Percentiles rank a stretch among this genome's conserved stretches.
Evolutionary conservation across 257 asterid species (phyloP).

Genomic region (Dorcoceras hygrometricum): DNA sequence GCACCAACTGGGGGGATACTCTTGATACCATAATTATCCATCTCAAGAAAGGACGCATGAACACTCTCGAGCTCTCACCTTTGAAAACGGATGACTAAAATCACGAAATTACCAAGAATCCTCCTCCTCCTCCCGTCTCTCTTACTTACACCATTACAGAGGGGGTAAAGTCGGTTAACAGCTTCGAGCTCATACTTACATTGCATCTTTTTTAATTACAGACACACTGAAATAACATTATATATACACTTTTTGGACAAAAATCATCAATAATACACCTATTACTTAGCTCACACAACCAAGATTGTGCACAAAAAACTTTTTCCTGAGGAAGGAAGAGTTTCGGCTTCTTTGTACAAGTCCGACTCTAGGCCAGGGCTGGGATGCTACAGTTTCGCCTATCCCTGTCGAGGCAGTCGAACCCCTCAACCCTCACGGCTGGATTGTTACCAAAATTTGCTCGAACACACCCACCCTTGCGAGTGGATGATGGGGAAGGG

Average conservation of each 20-base stretch:
- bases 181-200: conserved; percentile 47
- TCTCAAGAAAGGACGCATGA: too few species aligned
- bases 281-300: conserved; percentile 38
- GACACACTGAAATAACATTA: conserved; percentile 35
- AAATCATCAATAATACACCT: conserved; percentile 38
- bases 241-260: conserved; percentile 46
- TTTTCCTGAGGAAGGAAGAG: conserved; percentile 23
- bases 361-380: conserved; percentile 69
- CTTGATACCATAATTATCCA: too few species aligned
- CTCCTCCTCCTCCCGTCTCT: conserved; percentile 37
- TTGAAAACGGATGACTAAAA: too few species aligned
- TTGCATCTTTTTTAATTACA: conserved; percentile 43
- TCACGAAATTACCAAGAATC: conserved; percentile 22
- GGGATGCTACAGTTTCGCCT: conserved; percentile 93
- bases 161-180: conserved; percentile 28
- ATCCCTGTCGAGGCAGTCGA: conserved; percentile 88
- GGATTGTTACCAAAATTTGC: conserved; percentile 89
- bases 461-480: conserved; percentile 74
- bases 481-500: too few species aligned
- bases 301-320: conserved; percentile 34
- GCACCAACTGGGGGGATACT: too few species aligned
- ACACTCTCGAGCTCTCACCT: too few species aligned
- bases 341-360: conserved; percentile 18
- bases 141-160: conserved; percentile 65
- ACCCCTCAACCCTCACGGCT: conserved; percentile 89